Base-by-base conservation (phyloP, 2,329 filamentous ascomycete genomes). In the Phaeoacremonium minimum region DNA sequence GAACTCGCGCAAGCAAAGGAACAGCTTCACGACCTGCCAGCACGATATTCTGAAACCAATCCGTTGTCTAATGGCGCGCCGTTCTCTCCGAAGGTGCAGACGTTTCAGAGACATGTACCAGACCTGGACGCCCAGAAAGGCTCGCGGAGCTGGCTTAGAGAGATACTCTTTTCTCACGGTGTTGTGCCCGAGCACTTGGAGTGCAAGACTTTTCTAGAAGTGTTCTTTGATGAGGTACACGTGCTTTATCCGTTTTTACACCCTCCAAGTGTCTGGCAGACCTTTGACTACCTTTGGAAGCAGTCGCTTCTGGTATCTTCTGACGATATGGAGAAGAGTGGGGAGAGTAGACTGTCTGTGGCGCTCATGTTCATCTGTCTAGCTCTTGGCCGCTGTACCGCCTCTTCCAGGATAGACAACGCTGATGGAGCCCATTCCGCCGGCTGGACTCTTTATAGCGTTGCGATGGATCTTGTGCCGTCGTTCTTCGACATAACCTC, bases 161-260 rank as follows among this genome's bases (percentile, higher is more conserved):
- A 15, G 3, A 33, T 42, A 7, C 30, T 42, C 15, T 33, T 36
- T 6, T 28, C 35, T 8, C 28, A 40, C n/a, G 37, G 36, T 14
- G 28, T 42, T 8, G 30, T 36, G 13, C 36, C 40, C 15, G 37
- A 42, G 15, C 33, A 42, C 16, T 26, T 16, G 2, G 40, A 39
- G 5, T 42, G 40, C 36, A 36, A 37, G n/a, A 22, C 30, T 11
- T 42, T 36, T 18, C 26, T 42, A 33, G 30, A 40, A 7, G 18
- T 42, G 1, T 42, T 36, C 18, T 32, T 42, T 2, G 40, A 42
- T n/a, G 40, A 42, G 14, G 35, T 42, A 7, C 40, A 42, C 22
- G 14, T 42, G 5, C 29, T 42, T 3, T 42, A 42, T 17, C 40
- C 40, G 6, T 19, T 42, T 5, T 33, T 42, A 3, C 36, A 42